phyloP scores from a whole-genome alignment of 345 rosid genomes.

The Citrus glauca region DNA sequence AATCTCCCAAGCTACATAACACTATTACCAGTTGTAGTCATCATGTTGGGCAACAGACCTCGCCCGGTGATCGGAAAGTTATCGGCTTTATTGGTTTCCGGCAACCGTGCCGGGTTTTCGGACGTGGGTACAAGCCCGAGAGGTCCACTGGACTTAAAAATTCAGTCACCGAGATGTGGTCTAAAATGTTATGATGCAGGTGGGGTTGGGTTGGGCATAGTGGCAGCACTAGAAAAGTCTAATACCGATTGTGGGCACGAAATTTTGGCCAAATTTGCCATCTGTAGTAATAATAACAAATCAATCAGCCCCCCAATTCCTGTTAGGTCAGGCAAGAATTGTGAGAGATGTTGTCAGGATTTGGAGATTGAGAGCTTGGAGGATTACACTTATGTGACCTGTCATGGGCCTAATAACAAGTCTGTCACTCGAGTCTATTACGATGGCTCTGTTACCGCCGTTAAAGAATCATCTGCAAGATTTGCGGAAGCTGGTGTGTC shows the following conservation, averaged over 20 bases:
- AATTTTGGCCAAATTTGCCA: slow-evolving; percentile 25
- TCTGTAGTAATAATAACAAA: slow-evolving; percentile 20
- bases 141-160: slow-evolving; percentile 61
- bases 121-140: slow-evolving; percentile 54
- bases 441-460: slow-evolving; percentile 26
- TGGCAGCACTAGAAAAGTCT: slow-evolving; percentile 68
- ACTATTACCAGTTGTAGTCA: slow-evolving; percentile 10
- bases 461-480: slow-evolving; percentile 23
- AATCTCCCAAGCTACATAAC: background rate
- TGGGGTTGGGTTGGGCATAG: slow-evolving; percentile 78
- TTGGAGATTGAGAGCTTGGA: slow-evolving; percentile 50
- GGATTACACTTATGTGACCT: slow-evolving; percentile 59
- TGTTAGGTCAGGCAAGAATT: slow-evolving; percentile 22
- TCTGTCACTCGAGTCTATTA: slow-evolving; percentile 55
- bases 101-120: slow-evolving; percentile 35
- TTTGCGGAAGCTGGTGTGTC: slow-evolving; percentile 23
- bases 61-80: slow-evolving; percentile 70
- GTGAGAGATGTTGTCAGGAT: slow-evolving; percentile 14
- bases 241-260: slow-evolving; percentile 14
- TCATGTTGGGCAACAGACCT: slow-evolving; percentile 66
- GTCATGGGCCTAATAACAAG: slow-evolving; percentile 39
- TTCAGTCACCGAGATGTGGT: slow-evolving; percentile 52
- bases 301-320: slow-evolving; percentile 33
- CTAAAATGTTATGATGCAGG: slow-evolving; percentile 46
- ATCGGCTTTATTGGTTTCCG: slow-evolving; percentile 59